phyloP scores from a whole-genome alignment of 73 alveolate species.

The Symbiodinium natans region DNA sequence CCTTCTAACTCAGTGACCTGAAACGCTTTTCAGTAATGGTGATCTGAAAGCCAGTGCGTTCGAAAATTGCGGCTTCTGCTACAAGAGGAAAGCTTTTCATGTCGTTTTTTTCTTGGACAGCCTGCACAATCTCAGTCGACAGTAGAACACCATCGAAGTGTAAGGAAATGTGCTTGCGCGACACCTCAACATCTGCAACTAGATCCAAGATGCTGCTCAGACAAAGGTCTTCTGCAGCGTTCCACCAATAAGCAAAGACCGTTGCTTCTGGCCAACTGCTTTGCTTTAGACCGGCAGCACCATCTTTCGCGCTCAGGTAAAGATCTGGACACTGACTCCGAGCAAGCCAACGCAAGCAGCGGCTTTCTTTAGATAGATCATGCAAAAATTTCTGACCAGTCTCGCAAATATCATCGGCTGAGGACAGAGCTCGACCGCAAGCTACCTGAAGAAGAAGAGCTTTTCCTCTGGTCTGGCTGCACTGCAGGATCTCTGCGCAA shows the following conservation, averaged over 20 bases:
- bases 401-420: background rate
- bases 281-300: background rate
- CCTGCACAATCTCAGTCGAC: no score
- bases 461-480: background rate
- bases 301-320: background rate
- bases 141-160: background rate
- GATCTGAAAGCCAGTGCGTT: no score
- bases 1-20: no score
- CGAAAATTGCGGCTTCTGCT: no score
- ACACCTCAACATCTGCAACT: background rate
- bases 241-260: background rate
- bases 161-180: background rate
- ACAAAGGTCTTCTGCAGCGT: background rate
- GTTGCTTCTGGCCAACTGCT: background rate
- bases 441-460: background rate
- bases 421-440: background rate
- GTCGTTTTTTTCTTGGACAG: no score
- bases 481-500: background rate
- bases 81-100: no score
- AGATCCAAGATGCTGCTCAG: background rate
- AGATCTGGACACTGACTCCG: background rate
- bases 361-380: background rate
- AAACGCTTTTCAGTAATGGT: no score
- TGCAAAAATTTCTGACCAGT: background rate
- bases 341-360: background rate